Conservation (phyloP, 306 rosid genomes). For the Cucurbita pepo region DNA sequence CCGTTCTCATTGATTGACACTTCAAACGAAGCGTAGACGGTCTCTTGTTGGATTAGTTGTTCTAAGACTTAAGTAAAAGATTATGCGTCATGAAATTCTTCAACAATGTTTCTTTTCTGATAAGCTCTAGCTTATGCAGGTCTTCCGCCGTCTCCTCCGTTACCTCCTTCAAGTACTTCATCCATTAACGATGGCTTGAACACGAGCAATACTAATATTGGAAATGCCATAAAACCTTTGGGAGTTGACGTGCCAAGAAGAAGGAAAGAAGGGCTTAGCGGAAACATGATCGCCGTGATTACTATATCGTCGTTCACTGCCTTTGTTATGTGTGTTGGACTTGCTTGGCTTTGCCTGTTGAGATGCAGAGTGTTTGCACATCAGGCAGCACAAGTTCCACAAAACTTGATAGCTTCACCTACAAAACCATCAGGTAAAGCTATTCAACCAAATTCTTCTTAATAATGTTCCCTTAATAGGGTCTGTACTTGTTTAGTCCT, state of each 20-base stretch:
- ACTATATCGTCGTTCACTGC: slow-evolving; percentile 58
- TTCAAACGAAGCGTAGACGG: no score
- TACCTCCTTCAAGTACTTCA: slow-evolving; percentile 33
- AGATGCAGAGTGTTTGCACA: slow-evolving; percentile 21
- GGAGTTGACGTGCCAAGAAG: slow-evolving; percentile 65
- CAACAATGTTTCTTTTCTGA: no score
- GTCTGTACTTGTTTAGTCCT: neutral
- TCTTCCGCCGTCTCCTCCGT: slow-evolving; percentile 96
- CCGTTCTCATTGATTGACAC: no score
- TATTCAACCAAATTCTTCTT: neutral
- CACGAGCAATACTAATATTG: slow-evolving; percentile 30
- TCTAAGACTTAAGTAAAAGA: no score
- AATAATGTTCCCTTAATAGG: neutral
- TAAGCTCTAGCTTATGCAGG: slow-evolving; percentile 32
- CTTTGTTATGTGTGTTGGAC: slow-evolving; percentile 39
- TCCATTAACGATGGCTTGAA: slow-evolving; percentile 44
- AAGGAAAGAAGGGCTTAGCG: slow-evolving; percentile 28
- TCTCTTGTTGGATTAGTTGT: no score
- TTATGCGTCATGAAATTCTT: no score
- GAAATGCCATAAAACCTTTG: slow-evolving; percentile 55
- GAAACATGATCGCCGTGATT: slow-evolving; percentile 35
- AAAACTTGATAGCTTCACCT: slow-evolving; percentile 24
- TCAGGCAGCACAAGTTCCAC: slow-evolving; percentile 23
- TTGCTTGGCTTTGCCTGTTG: slow-evolving; percentile 52
- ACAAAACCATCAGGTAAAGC: slow-evolving; percentile 41